phyloP scores from a whole-genome alignment of 805 yeast species.

The Pichia scutulata region DNA sequence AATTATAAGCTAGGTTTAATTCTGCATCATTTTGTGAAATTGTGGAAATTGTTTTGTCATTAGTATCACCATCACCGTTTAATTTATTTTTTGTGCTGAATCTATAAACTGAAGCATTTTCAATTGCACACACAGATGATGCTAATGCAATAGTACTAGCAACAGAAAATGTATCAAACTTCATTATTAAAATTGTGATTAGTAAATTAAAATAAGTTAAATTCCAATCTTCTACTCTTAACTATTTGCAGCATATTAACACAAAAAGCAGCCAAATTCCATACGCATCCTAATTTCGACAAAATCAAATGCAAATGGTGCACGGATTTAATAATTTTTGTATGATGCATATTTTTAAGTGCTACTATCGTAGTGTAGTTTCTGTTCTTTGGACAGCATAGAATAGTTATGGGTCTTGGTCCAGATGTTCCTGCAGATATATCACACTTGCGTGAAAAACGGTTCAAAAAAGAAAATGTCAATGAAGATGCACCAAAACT shows the following conservation, averaged over 20 bases:
- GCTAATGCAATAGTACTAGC: background rate
- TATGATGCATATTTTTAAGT: background rate
- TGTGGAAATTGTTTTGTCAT: conserved; percentile 14
- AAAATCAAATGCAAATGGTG: background rate
- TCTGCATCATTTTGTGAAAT: conserved; percentile 29
- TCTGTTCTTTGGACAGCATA: too few relatives aligned
- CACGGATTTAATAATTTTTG: background rate
- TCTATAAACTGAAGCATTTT: conserved; percentile 23
- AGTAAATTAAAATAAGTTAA: background rate
- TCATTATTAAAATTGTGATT: background rate
- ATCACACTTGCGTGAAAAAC: background rate
- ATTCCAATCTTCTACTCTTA: background rate
- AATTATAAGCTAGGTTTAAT: conserved; percentile 38
- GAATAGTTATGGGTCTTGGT: background rate
- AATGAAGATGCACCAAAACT: background rate
- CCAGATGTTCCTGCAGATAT: background rate
- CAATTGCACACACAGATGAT: conserved; percentile 13
- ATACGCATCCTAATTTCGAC: background rate
- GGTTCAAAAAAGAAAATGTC: background rate
- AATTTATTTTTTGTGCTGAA: background rate
- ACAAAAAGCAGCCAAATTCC: background rate
- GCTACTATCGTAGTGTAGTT: too few relatives aligned
- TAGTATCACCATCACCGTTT: background rate
- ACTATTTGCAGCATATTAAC: background rate
- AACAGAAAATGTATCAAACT: background rate